Evolutionary conservation across 371 early-diverging fungal species (phyloP).

Genomic region (Thermomucor indicae-seudaticae): DNA sequence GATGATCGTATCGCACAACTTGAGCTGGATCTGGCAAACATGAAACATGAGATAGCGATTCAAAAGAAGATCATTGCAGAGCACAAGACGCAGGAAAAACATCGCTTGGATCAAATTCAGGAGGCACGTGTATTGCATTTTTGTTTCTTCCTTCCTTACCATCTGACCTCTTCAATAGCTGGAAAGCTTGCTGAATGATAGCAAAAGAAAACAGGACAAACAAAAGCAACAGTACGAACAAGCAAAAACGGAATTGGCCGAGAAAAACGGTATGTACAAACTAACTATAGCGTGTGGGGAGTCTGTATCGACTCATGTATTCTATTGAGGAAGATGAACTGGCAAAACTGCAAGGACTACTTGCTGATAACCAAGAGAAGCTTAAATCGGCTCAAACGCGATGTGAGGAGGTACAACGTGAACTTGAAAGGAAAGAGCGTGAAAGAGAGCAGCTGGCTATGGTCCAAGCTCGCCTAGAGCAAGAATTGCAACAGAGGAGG

Average conservation of each 20-base stretch:
- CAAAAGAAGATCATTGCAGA: not conserved
- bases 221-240: not conserved
- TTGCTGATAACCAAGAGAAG: not conserved
- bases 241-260: not conserved
- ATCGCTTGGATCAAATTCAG: not conserved
- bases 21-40: not conserved
- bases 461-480: not conserved
- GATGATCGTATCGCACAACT: not conserved
- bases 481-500: not conserved
- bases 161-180: no score
- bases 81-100: not conserved
- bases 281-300: no score
- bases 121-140: no score
- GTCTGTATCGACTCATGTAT: no score
- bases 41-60: not conserved
- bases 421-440: not conserved
- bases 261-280: no score
- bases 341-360: not conserved
- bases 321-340: no score
- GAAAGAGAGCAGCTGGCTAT: not conserved
- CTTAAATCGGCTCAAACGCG: not conserved
- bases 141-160: no score
- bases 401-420: not conserved
- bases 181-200: not conserved
- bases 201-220: not conserved